Percentiles rank a stretch among this genome's conserved stretches.
These are phyloP conservation scores for Ilyonectria robusta DNA, from an alignment of 2,329 filamentous ascomycete genomes.

Conservation along the genomic window DNA sequence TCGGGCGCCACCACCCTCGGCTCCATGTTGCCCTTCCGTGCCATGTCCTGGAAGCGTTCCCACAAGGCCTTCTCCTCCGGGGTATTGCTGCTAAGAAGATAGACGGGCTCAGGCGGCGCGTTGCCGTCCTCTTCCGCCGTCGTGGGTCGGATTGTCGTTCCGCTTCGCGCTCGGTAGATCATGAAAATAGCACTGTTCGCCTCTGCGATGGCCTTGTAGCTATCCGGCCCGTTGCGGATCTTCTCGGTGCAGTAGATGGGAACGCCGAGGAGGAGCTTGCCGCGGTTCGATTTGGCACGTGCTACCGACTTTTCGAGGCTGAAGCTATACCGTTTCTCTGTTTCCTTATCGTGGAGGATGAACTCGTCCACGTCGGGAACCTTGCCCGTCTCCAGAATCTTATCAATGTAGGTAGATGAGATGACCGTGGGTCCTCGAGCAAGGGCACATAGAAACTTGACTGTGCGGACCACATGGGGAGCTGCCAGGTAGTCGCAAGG, in stretches of 20 bases:
- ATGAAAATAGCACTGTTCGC: constrained; percentile 90
- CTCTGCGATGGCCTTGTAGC: constrained; percentile 87
- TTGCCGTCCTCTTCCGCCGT: constrained; percentile 75
- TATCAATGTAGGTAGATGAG: constrained; percentile 83
- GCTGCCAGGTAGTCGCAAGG: constrained; percentile 90
- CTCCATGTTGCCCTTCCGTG: constrained; percentile 81
- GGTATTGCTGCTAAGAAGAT: constrained; percentile 81
- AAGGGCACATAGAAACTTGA: constrained; percentile 92
- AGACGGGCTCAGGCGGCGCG: constrained; percentile 79
- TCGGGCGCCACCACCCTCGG: constrained; percentile 87
- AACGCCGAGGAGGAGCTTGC: constrained; percentile 80
- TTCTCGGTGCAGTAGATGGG: constrained; percentile 88
- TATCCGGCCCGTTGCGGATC: constrained; percentile 85
- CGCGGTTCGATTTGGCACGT: constrained; percentile 82
- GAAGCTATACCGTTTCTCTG: constrained; percentile 80
- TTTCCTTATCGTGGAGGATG: constrained; percentile 77
- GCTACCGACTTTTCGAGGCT: constrained; percentile 76
- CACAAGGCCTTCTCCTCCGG: constrained; percentile 81
- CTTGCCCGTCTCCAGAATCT: constrained; percentile 78
- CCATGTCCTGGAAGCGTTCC: constrained; percentile 85
- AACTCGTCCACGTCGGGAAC: constrained; percentile 76
- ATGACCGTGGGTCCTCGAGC: constrained; percentile 86
- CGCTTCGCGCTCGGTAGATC: constrained; percentile 81
- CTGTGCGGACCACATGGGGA: constrained; percentile 87
- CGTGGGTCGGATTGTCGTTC: constrained; percentile 75